Base-by-base conservation (phyloP, 1,284 basidiomycete species). In the Inonotus hispidus region DNA sequence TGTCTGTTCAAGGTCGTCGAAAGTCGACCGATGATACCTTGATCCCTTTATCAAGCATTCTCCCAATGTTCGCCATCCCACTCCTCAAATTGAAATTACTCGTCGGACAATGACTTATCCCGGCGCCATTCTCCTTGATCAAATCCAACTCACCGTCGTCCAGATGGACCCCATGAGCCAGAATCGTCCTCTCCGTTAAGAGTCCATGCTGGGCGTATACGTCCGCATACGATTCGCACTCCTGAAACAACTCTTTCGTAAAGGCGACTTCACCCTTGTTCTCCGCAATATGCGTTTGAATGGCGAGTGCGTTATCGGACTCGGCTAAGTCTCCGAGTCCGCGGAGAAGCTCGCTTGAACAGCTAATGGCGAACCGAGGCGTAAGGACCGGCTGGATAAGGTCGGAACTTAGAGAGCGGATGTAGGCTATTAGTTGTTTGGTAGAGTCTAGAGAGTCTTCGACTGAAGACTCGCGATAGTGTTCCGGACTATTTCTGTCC, bases 201-300 rank as follows among this genome's bases (percentile, higher is more conserved):
- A 99, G 79, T 14, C 86, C 86, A 71, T 82, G 88, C 52, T 80
- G 77, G 67, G 95, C 92, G 72, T 99, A 98, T 16, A 96, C 88
- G 8, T 76, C 81, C 1, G 92, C 82, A 68, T 95, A 95, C 46
- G 82, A 80, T 5, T 70, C 63, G 62, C 75, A 72, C 16, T 77
- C 74, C 0, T 85, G 82, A 74, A 94, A 97, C 43, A 91, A 77
- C 56, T 78, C 64, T 62, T 81, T 78, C 2, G 89, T 88, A 66
- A 82, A 82, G 29, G 73, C 77, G 63, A 97, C 82, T 73, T 99
- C 96, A 23, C 79, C 72, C 4, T 71, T 74, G 71, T 95, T 97
- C 76, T 99, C 96, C 25, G 88, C 87, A 38, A 98, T 85, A 73
- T 98, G 96, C 0, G 96, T 98, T 74, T 99, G 95, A 56, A 98